phyloP scores from a whole-genome alignment of 768 basidiomycete genomes.

The Termitomyces bulborhizus region DNA sequence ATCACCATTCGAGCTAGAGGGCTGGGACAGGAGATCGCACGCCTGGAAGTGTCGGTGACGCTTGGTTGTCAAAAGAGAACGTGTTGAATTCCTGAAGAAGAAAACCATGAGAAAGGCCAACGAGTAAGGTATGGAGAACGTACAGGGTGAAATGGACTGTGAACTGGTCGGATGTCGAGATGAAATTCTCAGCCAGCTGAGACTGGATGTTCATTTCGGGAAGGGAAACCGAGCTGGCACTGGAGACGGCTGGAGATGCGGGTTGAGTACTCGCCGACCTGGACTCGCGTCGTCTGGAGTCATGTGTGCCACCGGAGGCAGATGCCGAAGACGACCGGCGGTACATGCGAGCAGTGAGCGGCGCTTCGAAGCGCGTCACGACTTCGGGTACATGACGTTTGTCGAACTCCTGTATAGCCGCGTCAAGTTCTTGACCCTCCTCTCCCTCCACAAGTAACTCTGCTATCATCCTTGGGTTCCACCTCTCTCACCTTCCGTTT shows the following conservation, averaged over 20 bases:
- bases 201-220: constrained; percentile 12
- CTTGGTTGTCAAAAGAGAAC: constrained; percentile 39
- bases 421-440: constrained; percentile 50
- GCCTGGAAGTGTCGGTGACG: constrained; percentile 24
- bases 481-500: constrained; percentile 59
- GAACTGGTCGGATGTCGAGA: constrained; percentile 27
- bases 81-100: constrained; percentile 32
- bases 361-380: constrained; percentile 67
- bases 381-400: constrained; percentile 49
- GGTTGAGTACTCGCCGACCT: constrained; percentile 34
- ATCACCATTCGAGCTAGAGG: constrained; percentile 13
- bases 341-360: constrained; percentile 66
- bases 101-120: not conserved
- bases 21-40: constrained; percentile 20
- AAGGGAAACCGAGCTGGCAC: constrained; percentile 13
- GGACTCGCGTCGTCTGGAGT: constrained; percentile 20
- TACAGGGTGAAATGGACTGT: constrained; percentile 39
- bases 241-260: constrained; percentile 17
- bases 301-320: too few relatives aligned
- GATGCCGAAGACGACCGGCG: constrained; percentile 60
- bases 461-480: constrained; percentile 61
- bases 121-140: constrained; percentile 18
- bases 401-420: constrained; percentile 50
- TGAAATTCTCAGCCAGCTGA: constrained; percentile 24
- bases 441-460: constrained; percentile 52